phyloP scores from a whole-genome alignment of 192 early-diverging fungal genomes.

The Coemansia sp. region DNA sequence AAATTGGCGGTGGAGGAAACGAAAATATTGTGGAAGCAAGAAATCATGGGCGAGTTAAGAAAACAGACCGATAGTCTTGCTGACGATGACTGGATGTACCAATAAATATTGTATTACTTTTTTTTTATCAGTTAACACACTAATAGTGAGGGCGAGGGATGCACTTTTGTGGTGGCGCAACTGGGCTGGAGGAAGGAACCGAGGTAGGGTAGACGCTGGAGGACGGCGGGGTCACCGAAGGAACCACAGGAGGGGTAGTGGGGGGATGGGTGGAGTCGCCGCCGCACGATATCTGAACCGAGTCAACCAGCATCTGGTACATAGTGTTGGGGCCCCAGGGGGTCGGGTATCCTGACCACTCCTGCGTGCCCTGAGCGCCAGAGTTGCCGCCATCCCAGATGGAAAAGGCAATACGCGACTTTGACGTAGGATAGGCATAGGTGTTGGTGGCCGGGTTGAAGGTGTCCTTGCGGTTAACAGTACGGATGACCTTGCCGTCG shows the following conservation, averaged over 20 bases:
- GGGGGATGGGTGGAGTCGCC: slow-evolving; percentile 16
- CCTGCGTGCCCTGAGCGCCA: slow-evolving; percentile 52
- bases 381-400: slow-evolving; percentile 69
- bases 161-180: slow-evolving; percentile 17
- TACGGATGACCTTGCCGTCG: slow-evolving; percentile 56
- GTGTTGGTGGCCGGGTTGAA: slow-evolving; percentile 30
- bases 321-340: slow-evolving; percentile 45
- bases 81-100: slow-evolving; percentile 43
- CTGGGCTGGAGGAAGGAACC: neutral
- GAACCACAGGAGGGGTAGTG: slow-evolving; percentile 9
- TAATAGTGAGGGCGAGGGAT: slow-evolving; percentile 21
- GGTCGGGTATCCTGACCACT: slow-evolving; percentile 64
- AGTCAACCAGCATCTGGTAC: slow-evolving; percentile 60
- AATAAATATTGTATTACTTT: neutral
- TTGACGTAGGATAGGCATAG: slow-evolving; percentile 55
- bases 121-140: neutral
- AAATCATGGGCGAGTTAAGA: slow-evolving; percentile 23
- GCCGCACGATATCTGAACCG: slow-evolving; percentile 55
- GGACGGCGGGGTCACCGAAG: neutral
- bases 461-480: slow-evolving; percentile 52
- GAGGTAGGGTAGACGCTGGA: slow-evolving; percentile 4
- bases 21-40: slow-evolving; percentile 16
- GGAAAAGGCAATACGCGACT: slow-evolving; percentile 58
- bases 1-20: slow-evolving; percentile 29
- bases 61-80: slow-evolving; percentile 30